phyloP scores from a whole-genome alignment of 176 grass and related monocot species.

The Oryza officinalis region DNA sequence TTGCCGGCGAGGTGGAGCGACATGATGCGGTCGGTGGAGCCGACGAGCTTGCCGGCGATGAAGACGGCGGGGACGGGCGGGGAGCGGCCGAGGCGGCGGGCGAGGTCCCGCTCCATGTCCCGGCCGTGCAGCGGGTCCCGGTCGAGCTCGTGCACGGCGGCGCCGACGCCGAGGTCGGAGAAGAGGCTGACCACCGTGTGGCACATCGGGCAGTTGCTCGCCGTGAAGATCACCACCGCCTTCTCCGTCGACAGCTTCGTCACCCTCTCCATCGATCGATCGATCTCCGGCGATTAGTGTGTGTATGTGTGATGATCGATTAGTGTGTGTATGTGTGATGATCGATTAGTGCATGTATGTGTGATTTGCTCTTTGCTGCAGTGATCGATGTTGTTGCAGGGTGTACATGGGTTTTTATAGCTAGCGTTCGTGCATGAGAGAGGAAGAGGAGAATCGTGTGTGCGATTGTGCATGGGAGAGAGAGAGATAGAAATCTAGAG shows the following conservation, averaged over 20 bases:
- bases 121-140: conserved; percentile 46
- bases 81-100: conserved; percentile 36
- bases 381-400: neutral
- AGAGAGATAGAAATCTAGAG: no score
- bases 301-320: no score
- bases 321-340: neutral
- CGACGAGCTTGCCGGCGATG: conserved; percentile 61
- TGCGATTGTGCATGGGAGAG: neutral
- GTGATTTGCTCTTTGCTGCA: neutral
- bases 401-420: conserved; percentile 26
- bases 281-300: neutral
- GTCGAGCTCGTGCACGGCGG: conserved; percentile 64
- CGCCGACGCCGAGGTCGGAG: conserved; percentile 45
- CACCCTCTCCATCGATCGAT: conserved; percentile 49
- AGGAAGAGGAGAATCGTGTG: neutral
- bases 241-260: conserved; percentile 49
- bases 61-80: conserved; percentile 58
- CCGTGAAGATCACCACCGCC: conserved; percentile 63
- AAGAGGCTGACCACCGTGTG: conserved; percentile 63
- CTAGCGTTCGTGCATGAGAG: conserved; percentile 17
- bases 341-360: neutral
- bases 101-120: conserved; percentile 63
- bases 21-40: conserved; percentile 67
- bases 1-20: conserved; percentile 56
- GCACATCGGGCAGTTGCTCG: conserved; percentile 57